These are phyloP conservation scores for Aspergillus ochraceus DNA, from an alignment of 2,329 filamentous ascomycete genomes.

Conservation along the genomic window DNA sequence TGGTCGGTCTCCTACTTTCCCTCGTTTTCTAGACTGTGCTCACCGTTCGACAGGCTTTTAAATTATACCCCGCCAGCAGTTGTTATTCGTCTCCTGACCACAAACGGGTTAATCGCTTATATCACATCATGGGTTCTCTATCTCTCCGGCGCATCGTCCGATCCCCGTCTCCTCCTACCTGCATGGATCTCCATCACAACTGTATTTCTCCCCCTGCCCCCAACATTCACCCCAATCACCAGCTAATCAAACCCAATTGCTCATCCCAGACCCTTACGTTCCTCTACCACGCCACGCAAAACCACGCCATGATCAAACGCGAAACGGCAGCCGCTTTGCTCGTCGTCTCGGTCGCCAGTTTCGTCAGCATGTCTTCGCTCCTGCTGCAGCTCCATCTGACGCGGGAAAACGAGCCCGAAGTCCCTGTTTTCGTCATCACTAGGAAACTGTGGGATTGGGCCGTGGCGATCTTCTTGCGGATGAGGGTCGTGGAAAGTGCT, in stretches of 20 bases:
- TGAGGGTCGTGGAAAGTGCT: constrained; percentile 28
- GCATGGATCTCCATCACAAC: constrained; percentile 78
- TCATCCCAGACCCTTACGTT: constrained; percentile 65
- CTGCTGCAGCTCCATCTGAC: constrained; percentile 66
- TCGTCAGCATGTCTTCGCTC: constrained; percentile 71
- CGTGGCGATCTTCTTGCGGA: constrained; percentile 33
- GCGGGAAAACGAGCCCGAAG: constrained; percentile 60
- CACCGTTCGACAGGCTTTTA: constrained; percentile 61
- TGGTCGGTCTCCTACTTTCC: constrained; percentile 54
- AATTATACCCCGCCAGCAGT: constrained; percentile 79
- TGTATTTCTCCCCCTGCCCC: constrained; percentile 44
- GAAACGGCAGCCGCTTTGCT: constrained; percentile 76
- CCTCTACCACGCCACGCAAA: constrained; percentile 74
- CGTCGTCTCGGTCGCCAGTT: constrained; percentile 74
- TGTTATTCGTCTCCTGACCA: constrained; percentile 74
- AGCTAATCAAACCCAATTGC: constrained; percentile 1
- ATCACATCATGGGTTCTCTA: constrained; percentile 71
- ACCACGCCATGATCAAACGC: constrained; percentile 76
- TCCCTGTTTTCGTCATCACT: constrained; percentile 57
- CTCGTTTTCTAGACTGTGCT: not conserved
- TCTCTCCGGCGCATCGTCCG: constrained; percentile 67
- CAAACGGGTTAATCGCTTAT: constrained; percentile 73
- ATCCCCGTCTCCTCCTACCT: constrained; percentile 69
- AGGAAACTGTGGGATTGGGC: constrained; percentile 43
- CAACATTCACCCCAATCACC: not conserved